Evolutionary conservation across 495 filamentous ascomycete species (phyloP), one percentile per base, ranked within the genome.

Genomic region (Hyaloscypha bicolor): DNA sequence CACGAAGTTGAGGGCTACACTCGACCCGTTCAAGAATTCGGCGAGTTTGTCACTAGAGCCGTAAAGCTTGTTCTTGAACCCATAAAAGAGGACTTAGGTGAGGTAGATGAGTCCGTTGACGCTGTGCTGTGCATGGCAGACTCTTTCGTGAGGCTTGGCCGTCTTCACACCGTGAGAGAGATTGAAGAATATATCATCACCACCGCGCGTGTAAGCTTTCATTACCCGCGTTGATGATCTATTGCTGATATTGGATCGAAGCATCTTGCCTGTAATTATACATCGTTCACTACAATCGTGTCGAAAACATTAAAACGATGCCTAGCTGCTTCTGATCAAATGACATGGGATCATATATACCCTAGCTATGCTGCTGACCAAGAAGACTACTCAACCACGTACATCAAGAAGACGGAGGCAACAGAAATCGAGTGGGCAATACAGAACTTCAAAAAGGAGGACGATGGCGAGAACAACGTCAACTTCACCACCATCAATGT

Each of bases 121-220:
- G 33, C 33, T 37, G 33, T 37, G 33, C 9, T 37, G 33, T 37
- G 33, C 33, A 65, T 65, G 63, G 35, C 63, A 35, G 63, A 65
- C 29, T 45, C 21, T 9, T 65, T 65, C 37, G 55, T 65, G 30
- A 65, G 37, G 32, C 30, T 65, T 12, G 63, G 63, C 2, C 35
- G 12, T 59, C 63, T 65, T 59, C 63, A 65, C 19, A 65, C 52
- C n/a, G 53, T 65, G 4, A 57, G 63, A 30, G 63, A 65, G 57
- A 53, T 65, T n/a, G 63, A 65, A 45, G 35, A 65, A 25, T 65
- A 65, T 35, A 65, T 65, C 19, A 65, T 65, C 48, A 31, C 29
- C 16, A 53, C 57, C 57, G 63, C 29, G 4, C 63, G 63, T 21
- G 63, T 65, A 65, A 14, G 53, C 51, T 25, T 53, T 14, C 51